A percentile compares a stretch with the other conserved stretches of the same genome.
Evolutionary conservation across 2,329 filamentous ascomycete genomes (phyloP).

Genomic region (Zasmidium angulare): DNA sequence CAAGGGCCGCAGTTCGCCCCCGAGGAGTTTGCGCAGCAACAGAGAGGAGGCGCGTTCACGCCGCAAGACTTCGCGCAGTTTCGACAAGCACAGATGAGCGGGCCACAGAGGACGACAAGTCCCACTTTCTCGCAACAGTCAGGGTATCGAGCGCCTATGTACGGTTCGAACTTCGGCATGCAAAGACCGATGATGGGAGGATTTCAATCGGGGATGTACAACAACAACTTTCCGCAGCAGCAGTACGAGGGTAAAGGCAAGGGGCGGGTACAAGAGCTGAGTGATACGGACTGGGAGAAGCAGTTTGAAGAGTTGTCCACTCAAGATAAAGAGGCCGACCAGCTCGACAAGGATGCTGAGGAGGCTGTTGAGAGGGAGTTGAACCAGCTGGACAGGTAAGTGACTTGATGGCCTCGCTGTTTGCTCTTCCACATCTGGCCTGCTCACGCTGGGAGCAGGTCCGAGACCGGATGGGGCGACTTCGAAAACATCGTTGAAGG

Average conservation of each 20-base stretch:
- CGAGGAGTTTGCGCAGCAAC: conserved; percentile 27
- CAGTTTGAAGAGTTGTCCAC: conserved; percentile 89
- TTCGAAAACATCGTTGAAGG: conserved; percentile 89
- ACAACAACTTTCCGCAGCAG: conserved; percentile 43
- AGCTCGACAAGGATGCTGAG: conserved; percentile 64
- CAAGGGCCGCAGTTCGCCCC: conserved; percentile 27
- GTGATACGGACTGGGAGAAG: conserved; percentile 92
- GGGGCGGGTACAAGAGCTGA: conserved; percentile 78
- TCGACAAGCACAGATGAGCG: conserved; percentile 68
- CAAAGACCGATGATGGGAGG: conserved; percentile 33
- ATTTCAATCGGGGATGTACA: conserved; percentile 35
- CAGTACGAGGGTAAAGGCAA: conserved; percentile 77
- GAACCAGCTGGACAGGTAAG: conserved; percentile 84
- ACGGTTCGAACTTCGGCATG: conserved; percentile 53
- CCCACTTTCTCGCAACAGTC: conserved; percentile 45
- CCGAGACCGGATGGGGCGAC: conserved; percentile 76
- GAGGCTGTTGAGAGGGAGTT: conserved; percentile 81
- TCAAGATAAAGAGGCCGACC: conserved; percentile 54
- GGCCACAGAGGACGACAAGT: conserved; percentile 59
- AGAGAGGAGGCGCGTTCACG: conserved; percentile 57
- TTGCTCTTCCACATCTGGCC: neutral
- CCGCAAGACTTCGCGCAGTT: conserved; percentile 86
- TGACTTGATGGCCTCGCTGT: conserved; percentile 34
- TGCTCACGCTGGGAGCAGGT: conserved; percentile 34
- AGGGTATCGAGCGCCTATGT: conserved; percentile 61